These are phyloP conservation scores for Decorospora gaudefroyi DNA, from an alignment of 2,329 filamentous ascomycete genomes.

Conservation along the genomic window DNA sequence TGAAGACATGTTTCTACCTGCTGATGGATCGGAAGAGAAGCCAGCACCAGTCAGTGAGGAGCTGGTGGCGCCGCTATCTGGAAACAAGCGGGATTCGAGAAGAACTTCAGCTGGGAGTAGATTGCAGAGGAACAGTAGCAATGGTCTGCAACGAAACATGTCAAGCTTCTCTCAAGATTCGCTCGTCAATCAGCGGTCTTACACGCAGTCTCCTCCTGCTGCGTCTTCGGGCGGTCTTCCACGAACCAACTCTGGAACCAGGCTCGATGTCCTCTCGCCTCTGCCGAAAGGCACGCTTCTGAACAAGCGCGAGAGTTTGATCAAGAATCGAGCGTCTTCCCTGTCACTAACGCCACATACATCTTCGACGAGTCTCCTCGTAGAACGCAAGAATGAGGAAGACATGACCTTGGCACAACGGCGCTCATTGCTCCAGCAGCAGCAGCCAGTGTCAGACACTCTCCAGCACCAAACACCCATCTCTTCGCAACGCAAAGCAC, in stretches of 20 bases:
- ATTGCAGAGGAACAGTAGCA: slow-evolving; percentile 24
- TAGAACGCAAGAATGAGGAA: slow-evolving; percentile 54
- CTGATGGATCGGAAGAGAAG: slow-evolving; percentile 54
- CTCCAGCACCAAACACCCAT: slow-evolving; percentile 19
- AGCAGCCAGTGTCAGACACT: slow-evolving; percentile 23
- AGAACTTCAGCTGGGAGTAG: slow-evolving; percentile 31
- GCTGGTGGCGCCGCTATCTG: slow-evolving; percentile 27
- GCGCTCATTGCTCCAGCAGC: slow-evolving; percentile 45
- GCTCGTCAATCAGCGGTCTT: slow-evolving; percentile 17
- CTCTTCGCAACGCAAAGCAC: slow-evolving; percentile 19
- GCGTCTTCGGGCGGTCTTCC: slow-evolving; percentile 24
- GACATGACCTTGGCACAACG: slow-evolving; percentile 74
- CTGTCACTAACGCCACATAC: slow-evolving; percentile 45
- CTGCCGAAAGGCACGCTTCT: slow-evolving; percentile 55
- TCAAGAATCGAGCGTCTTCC: slow-evolving; percentile 50
- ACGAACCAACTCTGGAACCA: slow-evolving; percentile 25
- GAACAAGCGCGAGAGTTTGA: slow-evolving; percentile 58
- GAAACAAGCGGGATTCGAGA: slow-evolving; percentile 29
- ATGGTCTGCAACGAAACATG: slow-evolving; percentile 23
- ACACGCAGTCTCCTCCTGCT: slow-evolving; percentile 27
- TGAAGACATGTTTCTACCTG: slow-evolving; percentile 61
- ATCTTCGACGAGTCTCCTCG: slow-evolving; percentile 35
- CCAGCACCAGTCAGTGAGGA: slow-evolving; percentile 56
- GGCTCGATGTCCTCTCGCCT: slow-evolving; percentile 27
- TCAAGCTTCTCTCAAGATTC: slow-evolving; percentile 33